These are phyloP conservation scores for Pythium oligandrum DNA, from an alignment of 352 stramenopile genomes.

Conservation along the genomic window DNA sequence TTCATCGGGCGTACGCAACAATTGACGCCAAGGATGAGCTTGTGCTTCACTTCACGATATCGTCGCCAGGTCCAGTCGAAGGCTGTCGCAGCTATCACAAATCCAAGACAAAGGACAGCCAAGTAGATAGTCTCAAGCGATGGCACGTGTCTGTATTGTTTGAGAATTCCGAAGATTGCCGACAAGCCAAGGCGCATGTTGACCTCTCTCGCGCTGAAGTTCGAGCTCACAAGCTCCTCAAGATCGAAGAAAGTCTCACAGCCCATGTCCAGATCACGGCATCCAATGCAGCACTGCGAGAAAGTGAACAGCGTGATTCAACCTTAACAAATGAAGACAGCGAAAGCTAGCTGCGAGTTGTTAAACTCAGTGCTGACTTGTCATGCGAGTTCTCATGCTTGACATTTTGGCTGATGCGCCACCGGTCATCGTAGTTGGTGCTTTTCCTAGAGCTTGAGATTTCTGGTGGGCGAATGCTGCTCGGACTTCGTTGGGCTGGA, in stretches of 20 bases:
- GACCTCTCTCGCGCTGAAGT: constrained; percentile 71
- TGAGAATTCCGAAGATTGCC: constrained; percentile 47
- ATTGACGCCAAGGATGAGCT: constrained; percentile 66
- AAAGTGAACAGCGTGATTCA: constrained; percentile 20
- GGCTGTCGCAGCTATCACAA: constrained; percentile 62
- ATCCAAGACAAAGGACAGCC: constrained; percentile 22
- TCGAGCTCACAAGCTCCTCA: constrained; percentile 71
- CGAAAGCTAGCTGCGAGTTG: background rate
- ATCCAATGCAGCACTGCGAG: constrained; percentile 16
- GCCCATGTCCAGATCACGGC: constrained; percentile 56
- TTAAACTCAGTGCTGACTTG: too few relatives aligned
- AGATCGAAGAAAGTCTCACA: constrained; percentile 68
- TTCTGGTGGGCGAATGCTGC: constrained; percentile 55
- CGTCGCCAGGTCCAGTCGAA: constrained; percentile 44
- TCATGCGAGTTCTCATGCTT: too few relatives aligned
- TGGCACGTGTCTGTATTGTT: constrained; percentile 75
- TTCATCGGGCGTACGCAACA: constrained; percentile 67
- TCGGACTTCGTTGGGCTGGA: constrained; percentile 48
- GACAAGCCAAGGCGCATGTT: constrained; percentile 63
- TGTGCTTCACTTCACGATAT: constrained; percentile 65
- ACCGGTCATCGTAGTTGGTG: too few relatives aligned
- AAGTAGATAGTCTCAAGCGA: constrained; percentile 23
- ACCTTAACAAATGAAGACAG: constrained; percentile 17
- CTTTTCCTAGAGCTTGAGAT: constrained; percentile 31
- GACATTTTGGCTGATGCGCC: too few relatives aligned